Conservation (phyloP, 2,329 filamentous ascomycete species). For the Volutella citrinella region DNA sequence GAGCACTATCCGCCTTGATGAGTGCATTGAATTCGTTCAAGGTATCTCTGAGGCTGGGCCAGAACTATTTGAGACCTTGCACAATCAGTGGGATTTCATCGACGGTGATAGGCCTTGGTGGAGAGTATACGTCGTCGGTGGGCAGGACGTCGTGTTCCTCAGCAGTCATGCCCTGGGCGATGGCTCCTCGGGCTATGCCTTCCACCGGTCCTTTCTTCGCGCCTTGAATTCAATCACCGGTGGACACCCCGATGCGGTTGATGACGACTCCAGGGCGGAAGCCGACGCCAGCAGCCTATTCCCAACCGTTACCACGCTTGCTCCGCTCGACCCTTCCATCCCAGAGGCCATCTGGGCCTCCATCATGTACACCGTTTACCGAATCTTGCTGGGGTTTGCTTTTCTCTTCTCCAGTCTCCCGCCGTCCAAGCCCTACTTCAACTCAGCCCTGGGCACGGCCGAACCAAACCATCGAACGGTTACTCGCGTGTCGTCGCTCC, state of each 20-base stretch:
- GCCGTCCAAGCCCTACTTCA: slow-evolving; percentile 7
- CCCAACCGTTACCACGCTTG: slow-evolving; percentile 5
- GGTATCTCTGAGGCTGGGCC: not conserved
- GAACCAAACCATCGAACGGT: slow-evolving; percentile 9
- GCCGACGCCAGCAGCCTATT: not conserved
- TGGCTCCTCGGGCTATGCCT: slow-evolving; percentile 9
- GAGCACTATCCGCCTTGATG: slow-evolving; percentile 7
- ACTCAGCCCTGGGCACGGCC: slow-evolving; percentile 8
- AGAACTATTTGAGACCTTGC: slow-evolving; percentile 9
- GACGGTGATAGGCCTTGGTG: slow-evolving; percentile 6
- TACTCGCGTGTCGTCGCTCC: slow-evolving; percentile 7
- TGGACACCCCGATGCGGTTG: not conserved
- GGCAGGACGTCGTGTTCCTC: slow-evolving; percentile 11
- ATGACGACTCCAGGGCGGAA: slow-evolving; percentile 3
- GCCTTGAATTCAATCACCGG: slow-evolving; percentile 7
- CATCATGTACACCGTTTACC: slow-evolving; percentile 1
- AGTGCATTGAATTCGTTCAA: slow-evolving; percentile 11
- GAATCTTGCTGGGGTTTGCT: slow-evolving; percentile 2
- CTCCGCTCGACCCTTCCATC: slow-evolving; percentile 2
- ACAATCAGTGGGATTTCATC: slow-evolving; percentile 11
- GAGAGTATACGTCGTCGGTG: slow-evolving; percentile 11
- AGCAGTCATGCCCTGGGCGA: slow-evolving; percentile 12
- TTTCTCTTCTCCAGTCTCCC: slow-evolving; percentile 9
- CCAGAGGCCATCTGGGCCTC: slow-evolving; percentile 7
- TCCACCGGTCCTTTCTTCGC: slow-evolving; percentile 12